These are phyloP conservation scores for Trypanosomatidae sp. DNA, from an alignment of 208 protist species.

Conservation along the genomic window DNA sequence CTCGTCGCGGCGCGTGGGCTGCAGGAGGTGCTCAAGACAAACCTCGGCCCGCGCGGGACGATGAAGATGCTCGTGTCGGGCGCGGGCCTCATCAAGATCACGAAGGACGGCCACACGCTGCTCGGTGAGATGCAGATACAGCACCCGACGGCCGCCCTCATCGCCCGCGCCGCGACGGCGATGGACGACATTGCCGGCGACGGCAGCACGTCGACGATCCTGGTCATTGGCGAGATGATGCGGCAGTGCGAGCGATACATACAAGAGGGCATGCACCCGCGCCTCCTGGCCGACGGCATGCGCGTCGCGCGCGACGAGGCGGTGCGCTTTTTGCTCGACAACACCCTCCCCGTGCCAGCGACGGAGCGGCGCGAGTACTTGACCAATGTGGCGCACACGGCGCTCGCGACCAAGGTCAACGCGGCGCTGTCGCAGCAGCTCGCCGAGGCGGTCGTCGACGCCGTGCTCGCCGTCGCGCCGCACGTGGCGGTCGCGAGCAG, in stretches of 20 bases:
- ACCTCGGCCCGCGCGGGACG: conserved; percentile 98
- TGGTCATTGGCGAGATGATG: conserved; percentile 99
- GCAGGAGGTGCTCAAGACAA: conserved; percentile 97
- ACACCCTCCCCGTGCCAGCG: conserved; percentile 50
- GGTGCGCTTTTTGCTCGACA: conserved; percentile 82
- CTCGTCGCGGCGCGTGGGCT: conserved; percentile 97
- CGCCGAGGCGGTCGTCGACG: conserved; percentile 93
- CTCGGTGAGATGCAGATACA: conserved; percentile 99
- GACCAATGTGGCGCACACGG: conserved; percentile 92
- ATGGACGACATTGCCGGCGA: conserved; percentile 99
- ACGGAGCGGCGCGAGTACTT: conserved; percentile 87
- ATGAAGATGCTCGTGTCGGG: conserved; percentile 99
- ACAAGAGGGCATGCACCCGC: conserved; percentile 98
- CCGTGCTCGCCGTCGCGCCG: conserved; percentile 88
- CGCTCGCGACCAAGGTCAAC: conserved; percentile 92
- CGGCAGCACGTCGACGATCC: conserved; percentile 98
- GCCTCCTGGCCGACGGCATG: conserved; percentile 97
- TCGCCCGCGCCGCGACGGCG: conserved; percentile 98
- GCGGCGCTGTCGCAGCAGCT: conserved; percentile 64
- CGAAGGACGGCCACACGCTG: conserved; percentile 99
- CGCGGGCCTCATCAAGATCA: conserved; percentile 99
- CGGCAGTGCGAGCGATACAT: conserved; percentile 97
- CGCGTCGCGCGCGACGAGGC: conserved; percentile 91
- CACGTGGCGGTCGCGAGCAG: no score
- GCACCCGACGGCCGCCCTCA: conserved; percentile 98